Evolutionary conservation across 345 rosid genomes (phyloP).

Genomic region (Abelmoschus esculentus): DNA sequence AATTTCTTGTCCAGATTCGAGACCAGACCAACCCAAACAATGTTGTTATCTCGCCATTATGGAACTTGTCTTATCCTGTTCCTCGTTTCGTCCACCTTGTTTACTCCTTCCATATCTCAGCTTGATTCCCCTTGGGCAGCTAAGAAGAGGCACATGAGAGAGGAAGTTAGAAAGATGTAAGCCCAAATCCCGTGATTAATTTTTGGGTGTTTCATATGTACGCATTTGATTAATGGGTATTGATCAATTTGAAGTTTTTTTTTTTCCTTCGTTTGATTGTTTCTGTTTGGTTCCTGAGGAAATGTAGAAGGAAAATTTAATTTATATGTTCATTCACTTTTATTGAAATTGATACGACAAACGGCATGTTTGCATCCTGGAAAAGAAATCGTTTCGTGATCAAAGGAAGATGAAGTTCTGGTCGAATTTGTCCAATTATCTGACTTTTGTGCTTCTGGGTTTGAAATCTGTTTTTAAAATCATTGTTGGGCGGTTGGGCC

Average conservation of each 20-base stretch:
- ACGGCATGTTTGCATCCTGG: too few species aligned
- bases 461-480: neutral
- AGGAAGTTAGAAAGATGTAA: conserved; percentile 81
- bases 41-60: conserved; percentile 18
- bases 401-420: neutral
- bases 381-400: too few species aligned
- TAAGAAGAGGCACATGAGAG: conserved; percentile 62
- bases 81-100: conserved; percentile 29
- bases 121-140: conserved; percentile 42
- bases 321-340: neutral
- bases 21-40: neutral
- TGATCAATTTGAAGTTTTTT: neutral
- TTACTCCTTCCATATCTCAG: conserved; percentile 25
- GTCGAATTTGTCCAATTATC: neutral
- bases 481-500: neutral
- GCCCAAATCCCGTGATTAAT: conserved; percentile 4
- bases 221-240: neutral
- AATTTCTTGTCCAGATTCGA: neutral
- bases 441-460: neutral
- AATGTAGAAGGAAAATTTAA: neutral
- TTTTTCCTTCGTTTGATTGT: neutral
- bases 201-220: conserved; percentile 1
- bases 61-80: conserved; percentile 31
- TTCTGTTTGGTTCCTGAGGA: neutral
- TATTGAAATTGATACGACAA: neutral